Conservation (phyloP, 2,329 filamentous ascomycete genomes). For the Teratosphaeria destructans region DNA sequence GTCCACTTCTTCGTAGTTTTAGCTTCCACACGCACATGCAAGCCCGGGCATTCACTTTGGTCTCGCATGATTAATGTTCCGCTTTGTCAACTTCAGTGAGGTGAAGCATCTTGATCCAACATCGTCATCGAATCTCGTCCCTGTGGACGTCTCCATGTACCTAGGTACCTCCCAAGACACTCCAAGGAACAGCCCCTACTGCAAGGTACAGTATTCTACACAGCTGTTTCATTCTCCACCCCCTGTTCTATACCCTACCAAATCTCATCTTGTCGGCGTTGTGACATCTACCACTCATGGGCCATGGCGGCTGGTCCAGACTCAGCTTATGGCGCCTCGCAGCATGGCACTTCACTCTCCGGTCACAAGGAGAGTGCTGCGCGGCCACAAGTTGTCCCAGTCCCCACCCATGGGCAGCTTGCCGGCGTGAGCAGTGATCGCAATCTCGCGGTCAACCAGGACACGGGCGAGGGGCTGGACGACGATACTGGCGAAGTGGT, state of each 20-base stretch:
- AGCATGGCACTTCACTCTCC: background rate
- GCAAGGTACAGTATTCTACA: background rate
- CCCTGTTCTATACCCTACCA: background rate
- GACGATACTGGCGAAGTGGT: conserved; percentile 22
- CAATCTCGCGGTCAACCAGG: conserved; percentile 17
- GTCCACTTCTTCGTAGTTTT: no score
- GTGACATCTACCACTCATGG: background rate
- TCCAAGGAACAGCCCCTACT: background rate
- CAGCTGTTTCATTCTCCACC: background rate
- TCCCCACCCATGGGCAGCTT: conserved; percentile 17
- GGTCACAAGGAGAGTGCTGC: background rate
- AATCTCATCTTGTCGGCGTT: background rate
- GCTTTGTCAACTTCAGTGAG: background rate
- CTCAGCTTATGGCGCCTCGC: background rate
- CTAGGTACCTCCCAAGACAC: no score
- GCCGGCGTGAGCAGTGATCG: conserved; percentile 16
- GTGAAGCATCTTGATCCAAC: background rate
- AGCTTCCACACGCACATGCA: no score
- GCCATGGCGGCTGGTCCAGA: background rate
- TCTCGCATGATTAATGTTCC: background rate
- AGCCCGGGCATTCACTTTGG: background rate
- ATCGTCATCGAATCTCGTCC: background rate
- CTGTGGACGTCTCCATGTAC: background rate
- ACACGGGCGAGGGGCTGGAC: conserved; percentile 21
- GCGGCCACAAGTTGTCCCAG: background rate